Percentiles rank a stretch among this genome's conserved stretches.
phyloP scores from a whole-genome alignment of 768 basidiomycete species.

The Melanogaster broomeanus region DNA sequence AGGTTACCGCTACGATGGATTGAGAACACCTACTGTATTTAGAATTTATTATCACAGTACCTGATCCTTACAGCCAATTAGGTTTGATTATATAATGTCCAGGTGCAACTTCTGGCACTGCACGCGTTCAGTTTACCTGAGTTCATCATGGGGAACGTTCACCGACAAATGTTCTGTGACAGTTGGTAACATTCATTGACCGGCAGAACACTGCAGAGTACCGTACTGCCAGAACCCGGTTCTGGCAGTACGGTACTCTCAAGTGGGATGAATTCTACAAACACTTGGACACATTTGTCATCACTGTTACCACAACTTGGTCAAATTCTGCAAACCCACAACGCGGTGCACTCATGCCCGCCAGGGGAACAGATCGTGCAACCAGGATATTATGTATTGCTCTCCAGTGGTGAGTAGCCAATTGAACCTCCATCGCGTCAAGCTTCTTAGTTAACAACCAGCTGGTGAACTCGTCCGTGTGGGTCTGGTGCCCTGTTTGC shows the following conservation, averaged over 20 bases:
- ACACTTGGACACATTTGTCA: not conserved
- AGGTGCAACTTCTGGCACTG: too few species aligned
- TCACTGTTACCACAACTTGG: not conserved
- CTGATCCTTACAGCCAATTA: too few species aligned
- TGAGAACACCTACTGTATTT: constrained; percentile 31
- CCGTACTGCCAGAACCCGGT: too few species aligned
- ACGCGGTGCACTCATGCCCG: not conserved
- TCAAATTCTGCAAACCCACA: not conserved
- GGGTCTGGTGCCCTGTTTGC: not conserved
- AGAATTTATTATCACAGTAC: too few species aligned
- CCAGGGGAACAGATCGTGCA: not conserved
- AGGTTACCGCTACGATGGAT: constrained; percentile 39
- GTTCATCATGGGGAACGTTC: too few species aligned
- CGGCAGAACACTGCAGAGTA: too few species aligned
- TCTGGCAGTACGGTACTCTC: not conserved
- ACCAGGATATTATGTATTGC: not conserved
- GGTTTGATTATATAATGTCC: too few species aligned
- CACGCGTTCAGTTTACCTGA: too few species aligned
- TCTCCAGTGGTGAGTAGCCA: not conserved
- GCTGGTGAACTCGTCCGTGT: not conserved
- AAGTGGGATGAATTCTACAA: not conserved
- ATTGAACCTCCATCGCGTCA: not conserved
- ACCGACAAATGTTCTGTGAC: too few species aligned
- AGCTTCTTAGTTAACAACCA: not conserved
- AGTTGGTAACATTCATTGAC: too few species aligned